phyloP scores from a whole-genome alignment of 2,329 filamentous ascomycete genomes.

The Acrocalymma vagum region DNA sequence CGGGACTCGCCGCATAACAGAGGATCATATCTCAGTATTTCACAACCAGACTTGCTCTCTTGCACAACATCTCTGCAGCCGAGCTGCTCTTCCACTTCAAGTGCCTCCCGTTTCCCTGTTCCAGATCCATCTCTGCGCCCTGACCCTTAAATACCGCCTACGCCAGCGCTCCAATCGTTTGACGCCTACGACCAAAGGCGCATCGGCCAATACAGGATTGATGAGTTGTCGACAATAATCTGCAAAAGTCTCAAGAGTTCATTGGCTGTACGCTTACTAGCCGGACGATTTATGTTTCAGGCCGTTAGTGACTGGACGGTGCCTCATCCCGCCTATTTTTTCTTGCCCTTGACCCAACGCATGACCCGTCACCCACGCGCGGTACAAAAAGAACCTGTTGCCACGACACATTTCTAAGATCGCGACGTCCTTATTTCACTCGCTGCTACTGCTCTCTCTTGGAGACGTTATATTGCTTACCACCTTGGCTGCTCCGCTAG shows the following conservation, averaged over 20 bases:
- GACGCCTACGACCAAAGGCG: constrained; percentile 25
- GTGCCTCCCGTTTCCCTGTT: constrained; percentile 6
- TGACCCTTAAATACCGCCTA: constrained; percentile 22
- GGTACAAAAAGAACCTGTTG: constrained; percentile 39
- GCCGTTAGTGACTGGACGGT: constrained; percentile 40
- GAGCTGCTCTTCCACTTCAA: constrained; percentile 2
- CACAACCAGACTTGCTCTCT: constrained; percentile 1
- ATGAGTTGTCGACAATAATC: constrained; percentile 48
- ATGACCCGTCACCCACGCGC: constrained; percentile 41
- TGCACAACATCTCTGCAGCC: constrained; percentile 6
- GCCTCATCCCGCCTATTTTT: constrained; percentile 47
- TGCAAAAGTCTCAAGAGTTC: constrained; percentile 27
- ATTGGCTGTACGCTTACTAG: constrained; percentile 43
- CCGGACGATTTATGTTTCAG: constrained; percentile 46
- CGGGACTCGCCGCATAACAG: neutral
- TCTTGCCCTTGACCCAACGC: constrained; percentile 28
- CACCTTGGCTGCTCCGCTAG: constrained; percentile 9
- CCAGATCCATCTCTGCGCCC: constrained; percentile 6
- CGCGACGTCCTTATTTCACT: constrained; percentile 6
- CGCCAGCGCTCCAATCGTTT: constrained; percentile 36
- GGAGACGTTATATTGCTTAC: constrained; percentile 12
- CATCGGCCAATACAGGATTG: constrained; percentile 40
- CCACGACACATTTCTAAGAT: constrained; percentile 20
- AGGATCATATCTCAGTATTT: neutral
- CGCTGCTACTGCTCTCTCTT: neutral